Evolutionary conservation across 768 basidiomycete species (phyloP), one percentile per base, ranked within the genome.

Genomic region (Suillus lakei): DNA sequence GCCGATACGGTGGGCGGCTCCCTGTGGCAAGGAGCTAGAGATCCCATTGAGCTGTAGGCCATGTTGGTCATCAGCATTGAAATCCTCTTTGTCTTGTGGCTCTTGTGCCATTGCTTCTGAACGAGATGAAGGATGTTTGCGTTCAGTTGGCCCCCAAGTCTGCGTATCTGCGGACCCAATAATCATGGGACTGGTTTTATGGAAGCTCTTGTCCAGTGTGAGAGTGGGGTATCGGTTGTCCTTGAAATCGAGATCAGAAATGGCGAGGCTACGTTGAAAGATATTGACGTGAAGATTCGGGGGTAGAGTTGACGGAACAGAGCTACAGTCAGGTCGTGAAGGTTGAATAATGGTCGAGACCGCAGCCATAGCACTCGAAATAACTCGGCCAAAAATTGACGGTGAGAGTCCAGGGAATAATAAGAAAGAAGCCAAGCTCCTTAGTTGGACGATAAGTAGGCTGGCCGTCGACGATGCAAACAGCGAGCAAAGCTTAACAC

Each of bases 161-260:
- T 71, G 69, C 38, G 69, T 70, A 64, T 76, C 77, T 34, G 72
- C 61, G 61, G 74, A 66, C 6, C 73, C 69, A 64, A 70, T 69
- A 28, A 74, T 68, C 75, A 81, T 76, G 46, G 74, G 63, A 62
- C 75, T 72, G 38, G 73, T 55, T 53, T 67, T 74, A 54, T 71
- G 70, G 50, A 67, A 65, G 56, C 60, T 69, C 39, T 71, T 72
- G 64, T 64, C 32, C 58, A 79, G 66, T 8, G 76, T 63, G 23
- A 80, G 70, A 56, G 79, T 64, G 21, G 84, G 79, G 69, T 90
- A 89, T 72, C 89, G 82, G 72, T 84, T 85, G 79, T 90, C 90
- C 70, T 83, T 81, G 74, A 86, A 84, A 76, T 88, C 87, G 67
- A 86, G 81, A 64, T 89, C 89, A 64, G 84, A 79, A 74, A 88